A percentile compares a stretch with the other conserved stretches of the same genome.
phyloP scores from a whole-genome alignment of 768 basidiomycete species.

The Termitomyces sp. region DNA sequence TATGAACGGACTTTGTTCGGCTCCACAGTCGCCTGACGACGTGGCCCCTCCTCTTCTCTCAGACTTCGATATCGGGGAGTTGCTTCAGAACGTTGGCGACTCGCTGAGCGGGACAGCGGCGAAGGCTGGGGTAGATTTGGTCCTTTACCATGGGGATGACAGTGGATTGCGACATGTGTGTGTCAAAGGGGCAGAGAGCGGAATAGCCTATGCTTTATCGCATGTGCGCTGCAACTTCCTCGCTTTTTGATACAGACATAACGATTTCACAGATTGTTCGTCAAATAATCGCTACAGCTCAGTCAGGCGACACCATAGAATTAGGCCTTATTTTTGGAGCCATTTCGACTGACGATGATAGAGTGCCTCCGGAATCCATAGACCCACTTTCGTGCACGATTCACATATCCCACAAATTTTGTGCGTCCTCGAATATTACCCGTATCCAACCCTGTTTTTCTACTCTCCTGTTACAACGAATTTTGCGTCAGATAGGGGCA shows the following conservation, averaged over 20 bases:
- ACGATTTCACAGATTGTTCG: conserved; percentile 59
- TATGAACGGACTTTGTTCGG: conserved; percentile 48
- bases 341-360: conserved; percentile 15
- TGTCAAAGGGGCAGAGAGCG: conserved; percentile 82
- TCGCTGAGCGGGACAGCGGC: conserved; percentile 80
- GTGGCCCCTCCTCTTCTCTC: conserved; percentile 22
- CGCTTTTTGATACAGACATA: conserved; percentile 11
- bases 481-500: conserved; percentile 57
- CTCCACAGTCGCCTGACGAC: background rate
- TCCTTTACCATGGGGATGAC: conserved; percentile 82
- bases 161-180: conserved; percentile 79
- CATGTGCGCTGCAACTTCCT: conserved; percentile 56
- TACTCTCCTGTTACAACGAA: conserved; percentile 50
- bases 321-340: conserved; percentile 62
- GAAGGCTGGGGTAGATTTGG: conserved; percentile 81
- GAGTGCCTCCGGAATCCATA: conserved; percentile 19
- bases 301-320: conserved; percentile 76
- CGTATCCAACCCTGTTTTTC: conserved; percentile 38
- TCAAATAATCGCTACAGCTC: conserved; percentile 70
- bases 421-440: conserved; percentile 18
- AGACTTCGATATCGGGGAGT: conserved; percentile 90
- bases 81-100: conserved; percentile 86
- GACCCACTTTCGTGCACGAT: conserved; percentile 37
- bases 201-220: conserved; percentile 71
- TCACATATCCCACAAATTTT: conserved; percentile 45